Evolutionary conservation across 2,329 filamentous ascomycete genomes (phyloP), one percentile per base, ranked within the genome.

Genomic region (Beauveria asiatica): DNA sequence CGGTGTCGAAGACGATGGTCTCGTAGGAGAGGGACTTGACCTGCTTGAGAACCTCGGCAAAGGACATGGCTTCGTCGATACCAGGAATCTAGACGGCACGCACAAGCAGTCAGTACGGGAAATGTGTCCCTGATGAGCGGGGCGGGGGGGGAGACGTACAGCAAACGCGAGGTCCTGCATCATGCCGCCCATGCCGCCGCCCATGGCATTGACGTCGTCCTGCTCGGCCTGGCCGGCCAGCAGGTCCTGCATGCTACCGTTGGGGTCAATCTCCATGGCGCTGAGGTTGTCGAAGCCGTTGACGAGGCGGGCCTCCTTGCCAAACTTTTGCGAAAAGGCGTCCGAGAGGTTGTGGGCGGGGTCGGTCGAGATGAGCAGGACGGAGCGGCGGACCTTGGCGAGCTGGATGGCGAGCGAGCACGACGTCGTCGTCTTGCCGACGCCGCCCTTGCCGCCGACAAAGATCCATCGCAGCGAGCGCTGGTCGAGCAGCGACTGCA

Each of bases 21-120:
- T 97, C 94, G 83, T 99, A 99, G 54, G 92, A 96, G 72, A 97
- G 89, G 45, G 91, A 96, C 78, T 97, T 97, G 78, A 99, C 94
- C 77, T 99, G 94, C 77, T 99, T 99, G 70, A 99, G 83, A 65
- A 99, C 94, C 79, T 99, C 94, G 73, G 94, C 94, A 72, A 99
- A 99, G 61, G 92, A 97, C 94, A 99, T 99, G 74, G 94, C 94
- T 76, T 99, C 94, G 73, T 99, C 94, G 64, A 99, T 96, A 76
- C 94, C 94, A 19, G 94, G 94, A 64, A 99, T 99, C 90, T 96
- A 17, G 5, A 23, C 33, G 39, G 21, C 7, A 33, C 6, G 25
- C 17, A 37, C 11, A 2, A n/a, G 2, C 3, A 17, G 53, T 46
- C 13, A 56, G 53, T 48, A 23, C 6, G 13, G 67, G 13, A 9